Percentiles rank a stretch among this genome's conserved stretches.
Conservation (phyloP, 495 filamentous ascomycete genomes). For the Halenospora varia region DNA sequence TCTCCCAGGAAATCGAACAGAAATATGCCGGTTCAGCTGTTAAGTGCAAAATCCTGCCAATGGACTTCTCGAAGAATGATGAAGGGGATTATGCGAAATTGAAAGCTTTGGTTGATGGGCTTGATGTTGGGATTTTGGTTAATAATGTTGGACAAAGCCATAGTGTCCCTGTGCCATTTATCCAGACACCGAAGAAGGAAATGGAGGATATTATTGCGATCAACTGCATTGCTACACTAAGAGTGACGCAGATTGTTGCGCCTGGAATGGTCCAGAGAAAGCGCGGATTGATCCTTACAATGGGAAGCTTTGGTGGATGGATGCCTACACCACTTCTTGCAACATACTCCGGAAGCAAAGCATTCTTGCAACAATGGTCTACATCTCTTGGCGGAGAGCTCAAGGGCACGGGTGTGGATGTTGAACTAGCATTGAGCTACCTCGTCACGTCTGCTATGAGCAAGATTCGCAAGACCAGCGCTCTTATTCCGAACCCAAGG, state of each 20-base stretch:
- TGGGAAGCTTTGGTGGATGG: slow-evolving; percentile 92
- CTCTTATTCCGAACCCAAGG: slow-evolving; percentile 75
- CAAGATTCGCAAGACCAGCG: slow-evolving; percentile 77
- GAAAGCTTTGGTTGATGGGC: slow-evolving; percentile 55
- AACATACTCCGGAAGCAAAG: slow-evolving; percentile 96
- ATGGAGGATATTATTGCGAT: slow-evolving; percentile 87
- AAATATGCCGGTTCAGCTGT: slow-evolving; percentile 50
- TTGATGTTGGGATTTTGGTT: slow-evolving; percentile 84
- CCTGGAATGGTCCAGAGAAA: slow-evolving; percentile 79
- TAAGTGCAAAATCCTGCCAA: slow-evolving; percentile 70
- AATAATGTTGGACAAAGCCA: slow-evolving; percentile 98
- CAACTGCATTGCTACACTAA: slow-evolving; percentile 87
- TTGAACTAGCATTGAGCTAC: slow-evolving; percentile 84
- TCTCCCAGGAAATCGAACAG: slow-evolving; percentile 69
- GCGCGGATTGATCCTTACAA: slow-evolving; percentile 88
- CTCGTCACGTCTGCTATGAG: slow-evolving; percentile 94
- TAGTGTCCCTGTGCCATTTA: slow-evolving; percentile 85
- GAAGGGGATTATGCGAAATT: slow-evolving; percentile 74
- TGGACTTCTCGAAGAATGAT: slow-evolving; percentile 83
- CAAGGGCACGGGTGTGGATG: slow-evolving; percentile 70
- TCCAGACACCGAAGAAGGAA: slow-evolving; percentile 70
- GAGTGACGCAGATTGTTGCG: slow-evolving; percentile 77
- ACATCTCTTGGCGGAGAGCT: slow-evolving; percentile 81
- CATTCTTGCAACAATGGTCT: slow-evolving; percentile 97
- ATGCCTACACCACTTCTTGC: slow-evolving; percentile 90